phyloP scores from a whole-genome alignment of 441 rosid species.

The Pelargonium cotyledonis region DNA sequence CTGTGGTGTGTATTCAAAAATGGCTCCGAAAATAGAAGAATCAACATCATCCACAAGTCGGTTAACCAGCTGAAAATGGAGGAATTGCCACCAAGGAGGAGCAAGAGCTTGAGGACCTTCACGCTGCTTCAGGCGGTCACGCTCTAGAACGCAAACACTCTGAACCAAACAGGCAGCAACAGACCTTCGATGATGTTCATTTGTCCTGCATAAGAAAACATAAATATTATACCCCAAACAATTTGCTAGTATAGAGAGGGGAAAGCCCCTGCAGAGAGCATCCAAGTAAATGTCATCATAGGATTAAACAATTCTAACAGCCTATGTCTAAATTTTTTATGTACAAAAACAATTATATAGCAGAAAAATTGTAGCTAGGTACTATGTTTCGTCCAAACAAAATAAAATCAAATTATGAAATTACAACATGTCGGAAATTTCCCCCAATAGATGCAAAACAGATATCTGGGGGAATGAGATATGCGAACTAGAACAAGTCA shows the following conservation, averaged over 20 bases:
- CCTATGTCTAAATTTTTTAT: too few relatives aligned
- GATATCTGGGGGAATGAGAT: background rate
- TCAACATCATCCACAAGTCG: conserved; percentile 69
- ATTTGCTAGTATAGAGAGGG: background rate
- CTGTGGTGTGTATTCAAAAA: conserved; percentile 56
- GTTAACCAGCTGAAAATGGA: conserved; percentile 53
- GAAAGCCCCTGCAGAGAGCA: too few relatives aligned
- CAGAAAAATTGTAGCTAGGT: too few relatives aligned
- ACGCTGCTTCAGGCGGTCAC: conserved; percentile 81
- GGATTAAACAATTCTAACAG: too few relatives aligned
- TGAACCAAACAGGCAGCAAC: conserved; percentile 80
- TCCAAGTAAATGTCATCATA: too few relatives aligned
- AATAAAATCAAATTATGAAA: too few relatives aligned
- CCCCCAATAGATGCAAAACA: too few relatives aligned
- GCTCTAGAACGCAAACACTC: conserved; percentile 72
- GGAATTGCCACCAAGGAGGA: conserved; percentile 84
- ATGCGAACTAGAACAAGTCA: background rate
- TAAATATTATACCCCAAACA: background rate
- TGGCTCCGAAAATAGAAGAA: conserved; percentile 73
- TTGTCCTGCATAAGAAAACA: conserved; percentile 40
- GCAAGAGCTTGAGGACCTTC: conserved; percentile 58
- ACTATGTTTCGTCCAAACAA: too few relatives aligned
- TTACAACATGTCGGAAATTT: too few relatives aligned
- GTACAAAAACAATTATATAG: too few relatives aligned
- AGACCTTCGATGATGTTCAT: conserved; percentile 58